Evolutionary conservation across 23 red algal genomes (phyloP), one percentile per base, ranked within the genome.

Genomic region (Chondrus crispus): DNA sequence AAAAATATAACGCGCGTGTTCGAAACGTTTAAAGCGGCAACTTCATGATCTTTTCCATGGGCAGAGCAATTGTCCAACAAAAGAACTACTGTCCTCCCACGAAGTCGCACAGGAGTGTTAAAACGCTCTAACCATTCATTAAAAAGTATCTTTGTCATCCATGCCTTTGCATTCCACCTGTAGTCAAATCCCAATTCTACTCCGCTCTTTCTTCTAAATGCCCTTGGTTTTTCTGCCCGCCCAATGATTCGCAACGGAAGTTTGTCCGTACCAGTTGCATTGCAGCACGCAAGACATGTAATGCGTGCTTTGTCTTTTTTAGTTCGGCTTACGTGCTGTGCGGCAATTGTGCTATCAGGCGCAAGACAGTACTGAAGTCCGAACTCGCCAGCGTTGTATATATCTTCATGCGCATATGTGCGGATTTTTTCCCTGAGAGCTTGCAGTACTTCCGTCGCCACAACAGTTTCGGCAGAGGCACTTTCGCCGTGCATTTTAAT

Each of bases 111-210:
- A 20, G 28, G 24, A 35, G 9, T 40, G 71, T 76, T 5, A 38
- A 76, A 42, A 28, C 71, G 71, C 37, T 43, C 37, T 12, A 76
- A 38, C 71, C 71, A 76, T n/a, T 48, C 44, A 48, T 46, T n/a
- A 46, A 76, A 76, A 76, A 76, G 71, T 40, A 20, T 26, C 24
- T 24, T 37, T 7, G 71, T 76, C 71, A 76, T 76, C 71, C 71
- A 42, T 46, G 71, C 71, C 71, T 76, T 7, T 48, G 33, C 39
- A 20, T 76, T 76, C n/a, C 4, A 26, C 33, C 43, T 26, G 44
- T 76, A 76, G 71, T 76, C 71, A 76, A 40, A 38, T 48, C 39
- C 39, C 28, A 76, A 48, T 38, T 40, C 28, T 43, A 48, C 44
- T 46, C 28, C 71, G 39, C 30, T 46, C 71, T 24, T 76, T 6